phyloP scores from a whole-genome alignment of 202 grass and related monocot species.

The Schoenoplectus triqueter region DNA sequence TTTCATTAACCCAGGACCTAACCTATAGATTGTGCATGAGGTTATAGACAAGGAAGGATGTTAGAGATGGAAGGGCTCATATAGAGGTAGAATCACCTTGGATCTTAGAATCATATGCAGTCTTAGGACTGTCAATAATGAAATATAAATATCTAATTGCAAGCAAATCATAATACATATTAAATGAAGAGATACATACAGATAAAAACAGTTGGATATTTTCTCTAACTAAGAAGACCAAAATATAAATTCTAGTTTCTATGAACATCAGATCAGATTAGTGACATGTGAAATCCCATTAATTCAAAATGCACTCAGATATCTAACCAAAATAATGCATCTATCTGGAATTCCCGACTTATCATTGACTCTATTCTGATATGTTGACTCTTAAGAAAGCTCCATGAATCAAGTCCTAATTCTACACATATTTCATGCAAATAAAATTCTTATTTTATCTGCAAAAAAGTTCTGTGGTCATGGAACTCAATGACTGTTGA shows the following conservation, averaged over 20 bases:
- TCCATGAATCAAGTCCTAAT: background rate
- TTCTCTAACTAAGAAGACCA: conserved; percentile 6
- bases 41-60: background rate
- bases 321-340: background rate
- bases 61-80: background rate
- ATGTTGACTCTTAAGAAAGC: background rate
- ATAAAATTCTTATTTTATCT: background rate
- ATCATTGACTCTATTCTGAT: background rate
- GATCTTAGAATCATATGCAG: background rate
- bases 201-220: background rate
- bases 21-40: conserved; percentile 55
- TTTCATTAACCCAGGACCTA: conserved; percentile 81
- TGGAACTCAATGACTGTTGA: background rate
- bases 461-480: background rate
- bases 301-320: background rate
- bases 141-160: conserved; percentile 16
- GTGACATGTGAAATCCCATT: background rate
- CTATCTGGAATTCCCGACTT: background rate
- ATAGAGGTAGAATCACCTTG: background rate
- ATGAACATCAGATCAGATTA: background rate
- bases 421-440: background rate
- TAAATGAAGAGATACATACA: background rate
- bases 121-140: background rate
- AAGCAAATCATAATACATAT: conserved; percentile 4
- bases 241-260: conserved; percentile 10